These are phyloP conservation scores for Houttuynia cordata DNA, from an alignment of 164 flowering plant genomes.

Conservation along the genomic window DNA sequence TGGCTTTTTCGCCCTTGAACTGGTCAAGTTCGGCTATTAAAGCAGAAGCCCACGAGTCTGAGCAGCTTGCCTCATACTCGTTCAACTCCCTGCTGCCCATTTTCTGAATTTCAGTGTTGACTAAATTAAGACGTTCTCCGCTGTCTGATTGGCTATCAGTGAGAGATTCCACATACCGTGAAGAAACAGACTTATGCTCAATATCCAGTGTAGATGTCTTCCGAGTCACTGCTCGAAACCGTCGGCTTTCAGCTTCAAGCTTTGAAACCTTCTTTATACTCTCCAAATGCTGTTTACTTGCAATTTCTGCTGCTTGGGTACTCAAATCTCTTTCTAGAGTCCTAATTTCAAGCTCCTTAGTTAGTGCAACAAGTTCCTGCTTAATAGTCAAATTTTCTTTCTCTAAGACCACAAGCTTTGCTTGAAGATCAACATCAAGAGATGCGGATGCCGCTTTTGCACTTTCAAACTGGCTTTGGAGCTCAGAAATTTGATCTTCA, in stretches of 20 bases:
- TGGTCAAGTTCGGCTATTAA: conserved; percentile 58
- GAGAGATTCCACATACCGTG: conserved; percentile 44
- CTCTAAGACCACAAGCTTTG: conserved; percentile 39
- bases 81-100: conserved; percentile 19
- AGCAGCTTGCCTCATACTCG: conserved; percentile 27
- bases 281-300: conserved; percentile 82
- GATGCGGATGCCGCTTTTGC: conserved; percentile 21
- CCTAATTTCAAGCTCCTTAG: conserved; percentile 55
- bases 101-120: conserved; percentile 28
- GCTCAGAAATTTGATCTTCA: conserved; percentile 45
- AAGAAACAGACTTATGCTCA: conserved; percentile 44
- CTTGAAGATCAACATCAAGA: conserved; percentile 18
- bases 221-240: conserved; percentile 34
- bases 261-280: conserved; percentile 68
- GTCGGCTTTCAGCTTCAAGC: conserved; percentile 83
- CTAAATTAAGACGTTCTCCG: conserved; percentile 36
- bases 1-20: conserved; percentile 39
- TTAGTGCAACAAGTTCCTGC: conserved; percentile 34
- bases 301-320: conserved; percentile 77
- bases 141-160: conserved; percentile 71
- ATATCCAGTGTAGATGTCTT: conserved; percentile 22
- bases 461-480: conserved; percentile 33
- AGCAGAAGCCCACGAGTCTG: conserved; percentile 62
- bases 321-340: conserved; percentile 85
- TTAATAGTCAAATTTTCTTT: conserved; percentile 50